Evolutionary conservation across 257 asterid genomes (phyloP).

Genomic region (Salvia hispanica): DNA sequence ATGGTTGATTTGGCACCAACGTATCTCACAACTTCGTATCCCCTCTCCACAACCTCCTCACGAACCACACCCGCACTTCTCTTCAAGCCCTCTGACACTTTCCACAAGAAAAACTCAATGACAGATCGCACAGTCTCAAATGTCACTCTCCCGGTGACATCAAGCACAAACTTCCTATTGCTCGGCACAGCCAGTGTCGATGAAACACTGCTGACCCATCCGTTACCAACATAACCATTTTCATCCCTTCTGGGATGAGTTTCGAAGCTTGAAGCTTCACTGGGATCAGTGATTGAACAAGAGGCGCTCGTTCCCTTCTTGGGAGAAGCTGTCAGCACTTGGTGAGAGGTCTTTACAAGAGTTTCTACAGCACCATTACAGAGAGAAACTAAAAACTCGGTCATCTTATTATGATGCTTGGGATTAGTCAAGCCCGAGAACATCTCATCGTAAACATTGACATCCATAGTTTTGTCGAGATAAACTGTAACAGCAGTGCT

Average conservation of each 20-base stretch:
- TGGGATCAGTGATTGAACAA: slow-evolving; percentile 39
- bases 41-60: slow-evolving; percentile 69
- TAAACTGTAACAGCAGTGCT: slow-evolving; percentile 85
- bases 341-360: slow-evolving; percentile 86
- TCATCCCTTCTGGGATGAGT: slow-evolving; percentile 34
- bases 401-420: slow-evolving; percentile 67
- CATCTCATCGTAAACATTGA: slow-evolving; percentile 77
- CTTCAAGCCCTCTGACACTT: slow-evolving; percentile 59
- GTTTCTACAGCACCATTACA: slow-evolving; percentile 94
- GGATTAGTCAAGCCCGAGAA: slow-evolving; percentile 92
- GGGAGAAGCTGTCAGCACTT: slow-evolving; percentile 66
- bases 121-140: slow-evolving; percentile 80
- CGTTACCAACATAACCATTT: slow-evolving; percentile 40
- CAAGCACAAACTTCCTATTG: slow-evolving; percentile 79
- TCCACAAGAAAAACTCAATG: slow-evolving; percentile 62
- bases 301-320: slow-evolving; percentile 32
- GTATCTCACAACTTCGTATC: slow-evolving; percentile 68
- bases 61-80: slow-evolving; percentile 61
- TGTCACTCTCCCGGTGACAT: slow-evolving; percentile 91
- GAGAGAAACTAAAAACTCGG: slow-evolving; percentile 67
- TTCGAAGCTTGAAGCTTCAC: slow-evolving; percentile 38
- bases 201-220: slow-evolving; percentile 78
- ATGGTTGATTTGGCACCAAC: slow-evolving; percentile 72
- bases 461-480: slow-evolving; percentile 91
- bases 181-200: slow-evolving; percentile 85